phyloP scores from a whole-genome alignment of 352 stramenopile species.

The Plasmopara muralis region DNA sequence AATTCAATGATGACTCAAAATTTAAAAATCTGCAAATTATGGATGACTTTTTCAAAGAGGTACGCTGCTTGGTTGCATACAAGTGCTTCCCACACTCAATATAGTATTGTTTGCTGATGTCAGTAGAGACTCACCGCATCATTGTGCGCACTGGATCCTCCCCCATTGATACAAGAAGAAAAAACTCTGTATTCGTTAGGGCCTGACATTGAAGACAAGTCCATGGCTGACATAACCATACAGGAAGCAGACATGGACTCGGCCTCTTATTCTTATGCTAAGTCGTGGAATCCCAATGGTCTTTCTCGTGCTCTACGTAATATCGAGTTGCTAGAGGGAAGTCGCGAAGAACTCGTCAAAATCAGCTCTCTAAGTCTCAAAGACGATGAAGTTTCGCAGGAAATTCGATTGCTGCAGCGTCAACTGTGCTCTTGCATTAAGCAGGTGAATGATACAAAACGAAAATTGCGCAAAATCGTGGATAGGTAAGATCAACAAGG shows the following conservation, averaged over 20 bases:
- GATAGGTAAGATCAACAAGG: constrained; percentile 29
- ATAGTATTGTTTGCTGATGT: constrained; percentile 1
- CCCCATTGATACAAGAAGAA: constrained; percentile 7
- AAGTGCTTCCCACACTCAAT: background rate
- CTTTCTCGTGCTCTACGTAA: constrained; percentile 27
- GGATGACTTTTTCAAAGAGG: constrained; percentile 50
- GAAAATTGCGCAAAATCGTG: constrained; percentile 42
- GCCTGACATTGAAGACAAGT: constrained; percentile 19
- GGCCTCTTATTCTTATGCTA: constrained; percentile 8
- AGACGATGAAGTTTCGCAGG: constrained; percentile 59
- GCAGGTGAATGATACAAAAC: constrained; percentile 57
- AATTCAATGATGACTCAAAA: constrained; percentile 4
- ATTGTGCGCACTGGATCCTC: constrained; percentile 13
- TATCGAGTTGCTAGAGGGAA: constrained; percentile 46
- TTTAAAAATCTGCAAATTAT: constrained; percentile 16
- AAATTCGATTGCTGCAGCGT: constrained; percentile 50
- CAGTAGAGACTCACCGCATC: constrained; percentile 33
- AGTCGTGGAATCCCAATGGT: constrained; percentile 25
- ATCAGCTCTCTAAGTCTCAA: constrained; percentile 20
- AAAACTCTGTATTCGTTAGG: constrained; percentile 6
- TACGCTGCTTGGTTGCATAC: constrained; percentile 4
- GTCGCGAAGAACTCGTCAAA: constrained; percentile 20
- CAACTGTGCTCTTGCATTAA: constrained; percentile 35
- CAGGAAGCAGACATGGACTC: constrained; percentile 3
- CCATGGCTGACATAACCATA: constrained; percentile 5